phyloP scores from a whole-genome alignment of 2,329 filamentous ascomycete species.

The Colletotrichum sp. region DNA sequence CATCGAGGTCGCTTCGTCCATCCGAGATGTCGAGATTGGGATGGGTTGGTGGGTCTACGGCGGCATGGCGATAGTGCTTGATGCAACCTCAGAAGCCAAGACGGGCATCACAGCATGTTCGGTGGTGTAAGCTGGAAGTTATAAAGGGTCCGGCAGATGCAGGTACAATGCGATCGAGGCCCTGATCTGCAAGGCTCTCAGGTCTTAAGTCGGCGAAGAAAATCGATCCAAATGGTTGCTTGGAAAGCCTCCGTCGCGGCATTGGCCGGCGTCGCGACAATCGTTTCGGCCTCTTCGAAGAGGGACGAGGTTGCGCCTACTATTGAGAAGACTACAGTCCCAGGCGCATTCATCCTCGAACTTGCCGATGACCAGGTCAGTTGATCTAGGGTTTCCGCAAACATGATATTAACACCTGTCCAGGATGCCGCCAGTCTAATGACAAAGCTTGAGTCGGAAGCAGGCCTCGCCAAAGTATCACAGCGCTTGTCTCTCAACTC shows the following conservation, averaged over 20 bases:
- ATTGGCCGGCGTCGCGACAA: neutral
- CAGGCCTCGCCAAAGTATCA: slow-evolving; percentile 11
- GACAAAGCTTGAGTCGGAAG: neutral
- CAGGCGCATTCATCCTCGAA: slow-evolving; percentile 58
- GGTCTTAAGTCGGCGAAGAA: neutral
- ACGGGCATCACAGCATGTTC: neutral
- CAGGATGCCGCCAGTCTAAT: slow-evolving; percentile 20
- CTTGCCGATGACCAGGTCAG: slow-evolving; percentile 53
- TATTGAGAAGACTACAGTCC: slow-evolving; percentile 30
- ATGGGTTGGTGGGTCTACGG: neutral
- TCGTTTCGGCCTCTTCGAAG: neutral
- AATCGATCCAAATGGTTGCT: neutral
- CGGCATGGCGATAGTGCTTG: neutral
- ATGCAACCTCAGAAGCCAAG: neutral
- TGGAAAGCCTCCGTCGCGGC: neutral
- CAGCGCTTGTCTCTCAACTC: slow-evolving; percentile 25
- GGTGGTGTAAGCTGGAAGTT: neutral
- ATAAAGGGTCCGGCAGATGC: neutral
- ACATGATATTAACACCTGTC: neutral
- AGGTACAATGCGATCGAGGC: neutral
- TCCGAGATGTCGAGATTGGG: neutral
- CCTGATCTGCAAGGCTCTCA: neutral
- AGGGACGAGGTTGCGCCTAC: slow-evolving; percentile 10
- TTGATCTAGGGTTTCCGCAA: neutral
- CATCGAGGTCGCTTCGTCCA: neutral